Evolutionary conservation across 2,329 filamentous ascomycete species (phyloP), one percentile per base, ranked within the genome.

Genomic region (Pyricularia pennisetigena): DNA sequence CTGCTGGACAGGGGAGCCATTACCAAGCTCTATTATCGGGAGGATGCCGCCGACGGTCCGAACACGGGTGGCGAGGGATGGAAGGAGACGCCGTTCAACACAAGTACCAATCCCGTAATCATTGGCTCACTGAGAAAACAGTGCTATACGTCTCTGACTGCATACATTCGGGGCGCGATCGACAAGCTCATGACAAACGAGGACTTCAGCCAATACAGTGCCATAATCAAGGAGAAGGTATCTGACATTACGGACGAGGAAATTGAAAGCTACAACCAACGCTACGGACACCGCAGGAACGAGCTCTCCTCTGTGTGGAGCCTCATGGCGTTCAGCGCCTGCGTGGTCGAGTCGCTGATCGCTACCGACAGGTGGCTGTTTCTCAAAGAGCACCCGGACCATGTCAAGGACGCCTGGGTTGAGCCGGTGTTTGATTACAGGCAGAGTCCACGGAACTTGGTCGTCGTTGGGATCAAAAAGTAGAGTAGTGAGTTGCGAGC

Each of bases 281-380:
- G 79, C 61, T 97, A 90, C 77, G 76, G 77, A 32, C 82, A 83
- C 57, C 83, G 90, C 68, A 92, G 90, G 80, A 91, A 93, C 73
- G 90, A 97, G 75, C 80, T 99, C 57, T 93, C 90, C 74, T 85
- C 96, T 8, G 87, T 96, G 69, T 99, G 95, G 95, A 93, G 88
- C 72, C 78, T 99, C 74, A 99, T 99, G 94, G 94, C 95, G 0
- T 97, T 97, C 74, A 96, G 93, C 76, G 94, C 94, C 2, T 88
- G 88, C 24, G 90, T 97, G 4, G 89, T 96, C 2, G 95, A 99
- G 81, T 92, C 93, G 35, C 82, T 96, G 69, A 94, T 99, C 73
- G 93, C 97, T 67, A 87, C 90, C 64, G 95, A 99, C 81, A 85
- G 95, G 64, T 99, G 93, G 91, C 81, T 91, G 70, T 99, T 90